Base-by-base conservation (phyloP, 495 filamentous ascomycete genomes). In the Hypoxylon fragiforme region DNA sequence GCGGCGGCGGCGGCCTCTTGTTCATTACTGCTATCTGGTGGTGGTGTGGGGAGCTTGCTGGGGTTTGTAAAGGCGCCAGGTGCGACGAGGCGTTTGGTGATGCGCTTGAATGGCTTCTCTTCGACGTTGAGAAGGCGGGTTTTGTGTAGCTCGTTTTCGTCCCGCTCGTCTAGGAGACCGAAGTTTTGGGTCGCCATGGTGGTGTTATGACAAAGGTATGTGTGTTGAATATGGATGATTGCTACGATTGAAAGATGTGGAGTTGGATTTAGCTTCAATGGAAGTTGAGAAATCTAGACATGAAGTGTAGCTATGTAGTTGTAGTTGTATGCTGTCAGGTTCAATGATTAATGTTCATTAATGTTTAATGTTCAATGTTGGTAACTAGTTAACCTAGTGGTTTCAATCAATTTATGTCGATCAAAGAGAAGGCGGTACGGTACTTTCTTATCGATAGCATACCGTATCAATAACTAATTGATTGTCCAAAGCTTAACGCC, bases 101-200 rank as follows among this genome's bases (percentile, higher is more conserved):
- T 82, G 41, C 92, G 89, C 69, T 89, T 88, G 81, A 92, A 97
- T 2, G 91, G 90, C 44, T 90, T 91, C 65, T 95, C 88, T 78
- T 98, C 94, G 58, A 97, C 87, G 60, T 85, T 86, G 26, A 97
- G 81, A 16, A 96, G 89, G 18, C 94, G 94, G 28, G 83, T 80
- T 67, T 92, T 95, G 78, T 97, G 92, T 20, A 97, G 85, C 35
- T 89, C 83, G 70, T 95, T 91, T 85, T 83, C 80, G 44, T 80
- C 80, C 26, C 75, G 71, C 48, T 73, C 73, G 19, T 79, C 74
- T 3, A 81, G 73, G 22, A 79, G 69, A 7, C 65, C 65, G 40
- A 63, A 68, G 41, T 65, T 52, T 26, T 26, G 34, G 24, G 59
- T 47, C 9, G 65, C 65, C 65, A 68, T 68, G 31, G 7, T 35